Evolutionary conservation across 768 basidiomycete species (phyloP).

Genomic region (Psilocybe subaeruginosa): DNA sequence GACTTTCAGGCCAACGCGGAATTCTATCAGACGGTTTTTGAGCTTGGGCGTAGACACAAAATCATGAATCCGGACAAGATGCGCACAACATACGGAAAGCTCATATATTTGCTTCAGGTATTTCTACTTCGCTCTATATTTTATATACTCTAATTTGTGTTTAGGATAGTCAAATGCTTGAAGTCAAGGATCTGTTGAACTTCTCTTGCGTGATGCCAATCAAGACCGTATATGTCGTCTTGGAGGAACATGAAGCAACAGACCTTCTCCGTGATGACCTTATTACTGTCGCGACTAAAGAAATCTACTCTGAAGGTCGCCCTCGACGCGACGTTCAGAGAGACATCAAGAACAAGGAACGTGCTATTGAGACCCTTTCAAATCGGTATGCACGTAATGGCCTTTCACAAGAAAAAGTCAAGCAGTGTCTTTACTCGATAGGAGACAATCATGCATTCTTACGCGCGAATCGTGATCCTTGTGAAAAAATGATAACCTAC

Average conservation of each 20-base stretch:
- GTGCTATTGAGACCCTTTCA: conserved; percentile 79
- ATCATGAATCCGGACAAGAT: conserved; percentile 95
- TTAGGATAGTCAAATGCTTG: conserved; percentile 84
- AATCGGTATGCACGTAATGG: conserved; percentile 59
- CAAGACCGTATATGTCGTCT: conserved; percentile 68
- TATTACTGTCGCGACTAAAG: conserved; percentile 76
- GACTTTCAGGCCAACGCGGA: conserved; percentile 81
- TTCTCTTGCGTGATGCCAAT: conserved; percentile 83
- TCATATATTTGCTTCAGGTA: conserved; percentile 84
- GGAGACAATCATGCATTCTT: conserved; percentile 92
- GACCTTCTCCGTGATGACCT: conserved; percentile 79
- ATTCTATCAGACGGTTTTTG: conserved; percentile 82
- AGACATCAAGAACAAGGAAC: conserved; percentile 84
- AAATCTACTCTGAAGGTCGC: conserved; percentile 77
- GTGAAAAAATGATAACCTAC: conserved; percentile 80
- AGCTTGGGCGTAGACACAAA: conserved; percentile 83
- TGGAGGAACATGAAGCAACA: conserved; percentile 66
- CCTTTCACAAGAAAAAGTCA: conserved; percentile 65
- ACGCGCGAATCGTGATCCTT: conserved; percentile 85
- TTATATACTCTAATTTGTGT: conserved; percentile 1
- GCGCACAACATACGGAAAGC: conserved; percentile 86
- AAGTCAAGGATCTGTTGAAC: conserved; percentile 77
- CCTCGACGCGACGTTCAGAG: conserved; percentile 78
- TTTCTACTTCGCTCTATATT: conserved; percentile 15
- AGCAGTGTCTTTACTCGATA: conserved; percentile 85